Base-by-base conservation (phyloP, 768 basidiomycete species). In the Trametes punicea region DNA sequence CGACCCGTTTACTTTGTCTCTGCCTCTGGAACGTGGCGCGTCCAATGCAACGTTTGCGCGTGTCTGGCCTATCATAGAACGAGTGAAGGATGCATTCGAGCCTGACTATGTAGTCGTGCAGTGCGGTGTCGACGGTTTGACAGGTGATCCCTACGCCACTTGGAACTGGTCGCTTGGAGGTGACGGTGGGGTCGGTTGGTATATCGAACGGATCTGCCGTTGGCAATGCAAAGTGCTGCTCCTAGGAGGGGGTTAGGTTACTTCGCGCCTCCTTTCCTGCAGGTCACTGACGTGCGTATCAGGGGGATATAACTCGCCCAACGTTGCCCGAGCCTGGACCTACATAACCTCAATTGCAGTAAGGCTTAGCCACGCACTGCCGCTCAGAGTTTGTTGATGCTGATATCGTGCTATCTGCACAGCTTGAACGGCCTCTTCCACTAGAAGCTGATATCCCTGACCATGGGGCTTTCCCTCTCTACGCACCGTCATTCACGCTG, bases 291-390 rank as follows among this genome's bases (percentile, higher is more conserved):
- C 3, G 11, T 55, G 55, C 29, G 33, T 5, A 6, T 21, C 50
- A 80, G 92, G 93, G 16, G 95, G 95, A 0, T 97, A 98, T 67
- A 77, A 89, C 62, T 81, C 83, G 4, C 74, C 90, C 1, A 95
- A 95, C 62, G 85, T 85, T 1, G 93, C 94, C 0, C 80, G 93
- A 11, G 90, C 90, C 0, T 97, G 93, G 92, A 76, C 90, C 0
- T 84, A 84, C 64, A 71, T 94, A 16, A 96, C 93, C 1, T 86
- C 87, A 0, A 71, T 90, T 4, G 81, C 82, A 26, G 90, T 93
- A 62, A 59, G 87, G 74, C 26, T n/a, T 46, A 31, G 51, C 30
- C 49, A 8, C 38, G 23, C 29, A 23, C 5, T 50, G 44, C n/a
- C n/a, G 15, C 33, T 8, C n/a, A 18, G 18, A 21, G 11, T 39